Percentiles rank a stretch among this genome's conserved stretches.
phyloP scores from a whole-genome alignment of 2,329 filamentous ascomycete species.

The Alternaria sp. region DNA sequence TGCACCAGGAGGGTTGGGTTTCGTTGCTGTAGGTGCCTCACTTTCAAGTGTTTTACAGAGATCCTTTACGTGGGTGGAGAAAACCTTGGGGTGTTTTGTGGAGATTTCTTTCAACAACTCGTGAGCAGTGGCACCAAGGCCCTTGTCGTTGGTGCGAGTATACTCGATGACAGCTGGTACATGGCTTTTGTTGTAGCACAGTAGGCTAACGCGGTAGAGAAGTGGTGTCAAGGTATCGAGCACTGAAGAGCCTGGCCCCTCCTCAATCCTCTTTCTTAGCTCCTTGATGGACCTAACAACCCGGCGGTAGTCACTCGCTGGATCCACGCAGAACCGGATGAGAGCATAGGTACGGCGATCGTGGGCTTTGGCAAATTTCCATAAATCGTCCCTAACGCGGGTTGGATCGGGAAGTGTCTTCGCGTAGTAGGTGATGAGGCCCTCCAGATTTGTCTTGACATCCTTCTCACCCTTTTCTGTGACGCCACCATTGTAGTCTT shows the following conservation, averaged over 20 bases:
- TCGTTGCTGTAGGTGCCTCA: conserved; percentile 74
- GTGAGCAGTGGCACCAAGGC: conserved; percentile 79
- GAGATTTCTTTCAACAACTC: conserved; percentile 93
- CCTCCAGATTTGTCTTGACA: conserved; percentile 72
- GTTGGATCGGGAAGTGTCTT: conserved; percentile 77
- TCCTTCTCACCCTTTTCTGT: conserved; percentile 73
- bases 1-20: conserved; percentile 72
- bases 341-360: conserved; percentile 90
- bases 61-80: conserved; percentile 90
- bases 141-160: conserved; percentile 81
- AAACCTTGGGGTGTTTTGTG: conserved; percentile 82
- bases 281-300: conserved; percentile 91
- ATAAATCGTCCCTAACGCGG: conserved; percentile 76
- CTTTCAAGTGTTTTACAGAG: conserved; percentile 85
- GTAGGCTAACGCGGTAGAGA: conserved; percentile 79
- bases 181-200: conserved; percentile 94
- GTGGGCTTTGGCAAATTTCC: conserved; percentile 89
- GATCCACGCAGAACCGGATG: conserved; percentile 81
- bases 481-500: conserved; percentile 87
- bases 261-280: conserved; percentile 79
- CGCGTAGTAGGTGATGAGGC: conserved; percentile 74
- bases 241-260: conserved; percentile 66
- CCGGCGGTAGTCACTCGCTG: conserved; percentile 89
- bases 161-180: conserved; percentile 88
- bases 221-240: conserved; percentile 82